phyloP scores from a whole-genome alignment of 2,329 filamentous ascomycete species.

The Emmonsiellopsis sp. region DNA sequence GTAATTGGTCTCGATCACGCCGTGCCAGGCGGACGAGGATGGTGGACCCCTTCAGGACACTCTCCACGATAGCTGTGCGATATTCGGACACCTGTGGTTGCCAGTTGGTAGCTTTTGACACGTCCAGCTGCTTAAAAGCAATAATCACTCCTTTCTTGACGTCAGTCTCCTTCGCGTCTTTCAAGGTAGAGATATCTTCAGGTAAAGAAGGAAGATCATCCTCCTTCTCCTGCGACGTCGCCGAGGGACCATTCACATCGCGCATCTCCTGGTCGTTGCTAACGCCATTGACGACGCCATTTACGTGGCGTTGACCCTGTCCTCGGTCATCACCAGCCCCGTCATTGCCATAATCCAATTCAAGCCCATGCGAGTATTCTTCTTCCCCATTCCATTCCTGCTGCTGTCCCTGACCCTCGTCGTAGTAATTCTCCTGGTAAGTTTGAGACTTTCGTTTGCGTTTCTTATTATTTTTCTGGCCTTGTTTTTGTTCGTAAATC shows the following conservation, averaged over 20 bases:
- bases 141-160: slow-evolving; percentile 32
- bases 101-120: slow-evolving; percentile 40
- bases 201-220: slow-evolving; percentile 41
- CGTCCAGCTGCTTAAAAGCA: slow-evolving; percentile 39
- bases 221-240: background rate
- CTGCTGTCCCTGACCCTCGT: slow-evolving; percentile 6
- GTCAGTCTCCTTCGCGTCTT: slow-evolving; percentile 31
- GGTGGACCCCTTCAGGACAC: slow-evolving; percentile 43
- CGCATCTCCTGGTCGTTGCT: background rate
- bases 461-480: slow-evolving; percentile 25
- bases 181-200: slow-evolving; percentile 56
- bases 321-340: slow-evolving; percentile 12
- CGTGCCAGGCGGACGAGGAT: slow-evolving; percentile 59
- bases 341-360: slow-evolving; percentile 10
- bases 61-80: slow-evolving; percentile 57
- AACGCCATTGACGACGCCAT: background rate
- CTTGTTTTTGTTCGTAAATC: slow-evolving; percentile 32
- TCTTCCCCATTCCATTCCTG: slow-evolving; percentile 15
- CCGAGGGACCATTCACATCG: background rate
- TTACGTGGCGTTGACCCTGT: slow-evolving; percentile 9
- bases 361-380: slow-evolving; percentile 13
- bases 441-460: slow-evolving; percentile 40
- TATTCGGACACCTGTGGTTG: slow-evolving; percentile 43
- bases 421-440: slow-evolving; percentile 32
- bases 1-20: slow-evolving; percentile 51